Percentiles rank a stretch among this genome's conserved stretches.
Evolutionary conservation across 192 early-diverging fungal genomes (phyloP).

Genomic region (Coemansia sp.): DNA sequence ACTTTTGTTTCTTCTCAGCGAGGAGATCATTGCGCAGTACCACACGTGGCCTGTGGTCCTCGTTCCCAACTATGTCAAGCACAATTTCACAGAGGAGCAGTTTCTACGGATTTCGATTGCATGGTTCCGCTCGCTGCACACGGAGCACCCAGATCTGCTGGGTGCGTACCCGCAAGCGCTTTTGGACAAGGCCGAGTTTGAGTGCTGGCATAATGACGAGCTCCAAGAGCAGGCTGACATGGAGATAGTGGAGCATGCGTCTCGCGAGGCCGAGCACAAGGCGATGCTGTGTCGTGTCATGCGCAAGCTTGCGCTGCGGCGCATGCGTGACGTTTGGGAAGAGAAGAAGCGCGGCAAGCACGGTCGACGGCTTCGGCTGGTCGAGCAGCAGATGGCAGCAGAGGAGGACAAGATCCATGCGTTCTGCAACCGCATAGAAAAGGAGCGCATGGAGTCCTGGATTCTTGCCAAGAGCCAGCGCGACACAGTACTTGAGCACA

Average conservation of each 20-base stretch:
- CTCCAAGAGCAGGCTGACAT: slow-evolving; percentile 29
- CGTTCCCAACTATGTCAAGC: slow-evolving; percentile 62
- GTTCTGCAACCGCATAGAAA: slow-evolving; percentile 48
- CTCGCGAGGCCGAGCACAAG: slow-evolving; percentile 35
- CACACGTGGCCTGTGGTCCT: slow-evolving; percentile 75
- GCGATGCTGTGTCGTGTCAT: slow-evolving; percentile 43
- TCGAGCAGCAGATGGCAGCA: slow-evolving; percentile 30
- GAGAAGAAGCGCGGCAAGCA: slow-evolving; percentile 33
- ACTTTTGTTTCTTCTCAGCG: slow-evolving; percentile 75
- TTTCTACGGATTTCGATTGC: slow-evolving; percentile 40
- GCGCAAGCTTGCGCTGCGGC: slow-evolving; percentile 47
- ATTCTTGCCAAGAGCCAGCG: slow-evolving; percentile 22
- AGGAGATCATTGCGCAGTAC: slow-evolving; percentile 74
- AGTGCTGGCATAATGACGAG: slow-evolving; percentile 36
- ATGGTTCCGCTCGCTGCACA: slow-evolving; percentile 46
- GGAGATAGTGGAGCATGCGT: slow-evolving; percentile 15
- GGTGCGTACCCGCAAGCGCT: slow-evolving; percentile 46
- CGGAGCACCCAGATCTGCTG: slow-evolving; percentile 49
- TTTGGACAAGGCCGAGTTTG: slow-evolving; percentile 32
- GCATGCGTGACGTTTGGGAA: slow-evolving; percentile 29
- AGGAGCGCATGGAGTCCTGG: slow-evolving; percentile 33
- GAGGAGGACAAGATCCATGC: slow-evolving; percentile 42
- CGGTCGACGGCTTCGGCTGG: slow-evolving; percentile 29
- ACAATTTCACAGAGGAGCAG: slow-evolving; percentile 42
- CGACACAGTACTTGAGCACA: slow-evolving; percentile 17